Evolutionary conservation across 495 filamentous ascomycete species (phyloP).

Genomic region (Daldinia caldariorum): DNA sequence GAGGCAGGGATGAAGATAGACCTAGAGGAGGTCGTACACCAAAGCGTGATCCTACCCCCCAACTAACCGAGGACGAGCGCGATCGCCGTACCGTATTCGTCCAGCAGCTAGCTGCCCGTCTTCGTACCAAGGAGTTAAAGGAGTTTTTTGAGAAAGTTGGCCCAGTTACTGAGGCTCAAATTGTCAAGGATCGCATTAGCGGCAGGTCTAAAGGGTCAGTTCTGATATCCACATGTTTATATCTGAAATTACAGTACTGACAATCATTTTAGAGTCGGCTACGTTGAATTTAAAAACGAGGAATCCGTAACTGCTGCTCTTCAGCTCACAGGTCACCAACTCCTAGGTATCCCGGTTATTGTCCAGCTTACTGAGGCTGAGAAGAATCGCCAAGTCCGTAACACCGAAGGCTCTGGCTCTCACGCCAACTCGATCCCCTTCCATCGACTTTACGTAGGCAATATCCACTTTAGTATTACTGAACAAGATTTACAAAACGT

Average conservation of each 20-base stretch:
- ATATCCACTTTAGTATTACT: constrained; percentile 99
- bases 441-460: constrained; percentile 98
- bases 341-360: constrained; percentile 98
- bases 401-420: constrained; percentile 71
- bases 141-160: constrained; percentile 97
- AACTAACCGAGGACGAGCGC: constrained; percentile 92
- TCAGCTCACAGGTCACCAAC: constrained; percentile 97
- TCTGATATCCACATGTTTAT: constrained; percentile 5
- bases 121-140: constrained; percentile 91
- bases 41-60: constrained; percentile 61
- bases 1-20: constrained; percentile 63
- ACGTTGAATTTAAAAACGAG: constrained; percentile 98
- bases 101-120: constrained; percentile 92
- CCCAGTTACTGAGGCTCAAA: constrained; percentile 96
- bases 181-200: constrained; percentile 98
- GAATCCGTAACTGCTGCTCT: constrained; percentile 93
- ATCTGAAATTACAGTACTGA: constrained; percentile 8
- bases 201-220: constrained; percentile 96
- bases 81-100: constrained; percentile 98
- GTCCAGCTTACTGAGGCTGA: constrained; percentile 98
- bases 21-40: constrained; percentile 61
- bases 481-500: constrained; percentile 95
- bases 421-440: constrained; percentile 84
- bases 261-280: constrained; percentile 78
- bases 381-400: constrained; percentile 97